A percentile compares a stretch with the other conserved stretches of the same genome.
Conservation (phyloP, 257 asterid species). For the Prunella vulgaris region DNA sequence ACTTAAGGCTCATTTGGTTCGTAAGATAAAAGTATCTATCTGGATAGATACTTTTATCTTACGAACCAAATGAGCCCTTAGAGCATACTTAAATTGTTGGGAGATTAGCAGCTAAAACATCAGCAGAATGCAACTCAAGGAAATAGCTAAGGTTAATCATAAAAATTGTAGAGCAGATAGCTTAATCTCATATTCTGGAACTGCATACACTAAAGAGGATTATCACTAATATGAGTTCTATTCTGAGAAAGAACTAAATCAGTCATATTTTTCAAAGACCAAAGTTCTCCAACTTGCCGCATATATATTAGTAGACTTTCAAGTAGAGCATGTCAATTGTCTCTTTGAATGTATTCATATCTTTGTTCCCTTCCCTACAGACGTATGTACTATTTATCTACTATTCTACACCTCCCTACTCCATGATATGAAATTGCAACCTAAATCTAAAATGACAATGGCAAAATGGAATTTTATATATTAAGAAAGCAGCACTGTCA, state of each 20-base stretch:
- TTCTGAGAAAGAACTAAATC: background rate
- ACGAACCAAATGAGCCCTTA: no score
- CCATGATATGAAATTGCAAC: background rate
- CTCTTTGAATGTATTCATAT: background rate
- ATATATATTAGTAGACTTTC: background rate
- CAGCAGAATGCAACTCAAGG: background rate
- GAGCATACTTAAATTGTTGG: background rate
- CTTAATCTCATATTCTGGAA: background rate
- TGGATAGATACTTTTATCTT: no score
- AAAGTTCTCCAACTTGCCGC: background rate
- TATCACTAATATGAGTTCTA: background rate
- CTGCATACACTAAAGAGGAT: background rate
- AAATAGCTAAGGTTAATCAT: background rate
- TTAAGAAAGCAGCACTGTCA: background rate
- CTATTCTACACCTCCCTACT: background rate
- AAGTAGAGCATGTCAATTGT: background rate
- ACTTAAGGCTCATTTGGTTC: no score
- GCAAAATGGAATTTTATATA: background rate
- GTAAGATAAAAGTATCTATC: no score
- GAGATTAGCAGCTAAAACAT: background rate
- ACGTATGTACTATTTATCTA: background rate
- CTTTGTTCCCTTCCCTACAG: constrained; percentile 9
- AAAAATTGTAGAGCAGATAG: background rate
- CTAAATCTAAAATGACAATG: background rate
- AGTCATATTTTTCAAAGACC: background rate